Evolutionary conservation across 2,329 filamentous ascomycete genomes (phyloP).

Genomic region (Aspergillus alliaceus): DNA sequence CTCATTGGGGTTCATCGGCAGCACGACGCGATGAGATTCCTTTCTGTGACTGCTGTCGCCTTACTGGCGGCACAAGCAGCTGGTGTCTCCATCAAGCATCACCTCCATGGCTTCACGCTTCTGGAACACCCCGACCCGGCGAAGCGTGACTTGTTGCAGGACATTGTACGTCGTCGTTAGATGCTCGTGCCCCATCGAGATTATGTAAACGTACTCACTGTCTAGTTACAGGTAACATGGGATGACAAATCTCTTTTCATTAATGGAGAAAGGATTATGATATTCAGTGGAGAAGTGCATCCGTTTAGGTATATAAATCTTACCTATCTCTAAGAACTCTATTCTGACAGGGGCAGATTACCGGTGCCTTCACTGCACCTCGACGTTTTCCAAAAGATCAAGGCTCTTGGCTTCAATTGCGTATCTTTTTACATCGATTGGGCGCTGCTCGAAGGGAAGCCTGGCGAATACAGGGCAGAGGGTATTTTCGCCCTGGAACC

Average conservation of each 20-base stretch:
- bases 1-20: neutral
- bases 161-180: neutral
- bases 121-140: conserved; percentile 35
- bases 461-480: conserved; percentile 66
- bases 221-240: conserved; percentile 58
- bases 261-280: conserved; percentile 66
- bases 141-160: conserved; percentile 53
- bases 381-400: conserved; percentile 80
- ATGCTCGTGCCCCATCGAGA: neutral
- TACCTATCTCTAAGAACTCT: neutral
- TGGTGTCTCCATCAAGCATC: conserved; percentile 52
- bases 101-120: conserved; percentile 50
- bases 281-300: conserved; percentile 74
- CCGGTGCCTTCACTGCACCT: conserved; percentile 64
- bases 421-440: conserved; percentile 80
- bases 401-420: conserved; percentile 74
- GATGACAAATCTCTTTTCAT: conserved; percentile 71
- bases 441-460: conserved; percentile 73
- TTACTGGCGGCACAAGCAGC: conserved; percentile 47
- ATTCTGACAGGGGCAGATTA: conserved; percentile 40
- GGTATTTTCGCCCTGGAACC: conserved; percentile 71
- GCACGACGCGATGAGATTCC: conserved; percentile 40
- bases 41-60: conserved; percentile 30
- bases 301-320: conserved; percentile 54
- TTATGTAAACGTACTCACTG: neutral